A percentile compares a stretch with the other conserved stretches of the same genome.
Evolutionary conservation across 306 rosid genomes (phyloP).

Genomic region (Biancaea sappan): DNA sequence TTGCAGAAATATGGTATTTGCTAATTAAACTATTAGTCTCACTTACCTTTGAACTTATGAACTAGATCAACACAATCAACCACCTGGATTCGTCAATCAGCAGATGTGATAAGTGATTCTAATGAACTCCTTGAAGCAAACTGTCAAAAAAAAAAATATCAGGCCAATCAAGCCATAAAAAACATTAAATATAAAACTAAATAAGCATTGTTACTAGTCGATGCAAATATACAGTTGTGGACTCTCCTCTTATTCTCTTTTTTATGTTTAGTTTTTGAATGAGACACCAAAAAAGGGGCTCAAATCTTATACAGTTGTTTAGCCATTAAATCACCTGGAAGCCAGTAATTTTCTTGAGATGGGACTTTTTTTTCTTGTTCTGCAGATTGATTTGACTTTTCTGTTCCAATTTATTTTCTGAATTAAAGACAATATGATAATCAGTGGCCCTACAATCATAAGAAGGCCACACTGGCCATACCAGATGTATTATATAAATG

Average conservation of each 20-base stretch:
- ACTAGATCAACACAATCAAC: constrained; percentile 84
- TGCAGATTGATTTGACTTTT: constrained; percentile 84
- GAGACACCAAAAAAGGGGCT: constrained; percentile 5
- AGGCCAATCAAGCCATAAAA: no score
- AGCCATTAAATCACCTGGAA: constrained; percentile 76
- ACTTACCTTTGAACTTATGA: constrained; percentile 93
- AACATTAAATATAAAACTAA: constrained; percentile 22
- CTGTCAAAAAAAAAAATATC: constrained; percentile 62
- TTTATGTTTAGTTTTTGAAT: constrained; percentile 9
- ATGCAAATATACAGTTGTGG: constrained; percentile 10
- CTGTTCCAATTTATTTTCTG: constrained; percentile 91
- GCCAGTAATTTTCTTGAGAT: constrained; percentile 94
- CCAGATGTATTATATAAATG: constrained; percentile 83
- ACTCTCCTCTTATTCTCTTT: constrained; percentile 4
- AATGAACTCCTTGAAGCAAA: constrained; percentile 97
- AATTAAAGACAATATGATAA: constrained; percentile 23
- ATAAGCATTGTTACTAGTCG: constrained; percentile 26
- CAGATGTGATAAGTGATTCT: constrained; percentile 89
- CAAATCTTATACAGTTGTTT: constrained; percentile 25
- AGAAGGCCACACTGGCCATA: constrained; percentile 35
- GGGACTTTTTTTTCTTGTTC: constrained; percentile 92
- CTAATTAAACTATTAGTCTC: constrained; percentile 16
- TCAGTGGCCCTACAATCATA: constrained; percentile 32
- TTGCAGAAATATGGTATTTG: constrained; percentile 18
- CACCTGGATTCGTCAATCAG: constrained; percentile 94